phyloP scores from a whole-genome alignment of 371 early-diverging fungal genomes.

The Rhizopus arrhizus region DNA sequence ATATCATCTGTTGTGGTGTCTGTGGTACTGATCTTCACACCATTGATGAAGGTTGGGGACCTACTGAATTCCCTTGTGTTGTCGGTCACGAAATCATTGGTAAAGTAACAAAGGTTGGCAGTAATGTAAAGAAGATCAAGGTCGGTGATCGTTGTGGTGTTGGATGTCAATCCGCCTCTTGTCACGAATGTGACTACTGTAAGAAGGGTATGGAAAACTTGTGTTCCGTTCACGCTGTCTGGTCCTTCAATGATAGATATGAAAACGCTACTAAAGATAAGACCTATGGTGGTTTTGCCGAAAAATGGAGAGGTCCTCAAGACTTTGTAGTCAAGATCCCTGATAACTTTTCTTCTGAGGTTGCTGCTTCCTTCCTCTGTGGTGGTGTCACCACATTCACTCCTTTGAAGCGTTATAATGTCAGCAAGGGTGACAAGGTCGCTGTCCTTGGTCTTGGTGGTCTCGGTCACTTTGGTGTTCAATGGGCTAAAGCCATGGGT shows the following conservation, averaged over 20 bases:
- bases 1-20: conserved; percentile 61
- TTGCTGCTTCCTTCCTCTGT: conserved; percentile 56
- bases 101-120: conserved; percentile 56
- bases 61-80: conserved; percentile 60
- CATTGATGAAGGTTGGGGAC: conserved; percentile 69
- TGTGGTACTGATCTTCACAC: conserved; percentile 67
- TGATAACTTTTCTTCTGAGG: conserved; percentile 43
- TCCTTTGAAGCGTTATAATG: conserved; percentile 52
- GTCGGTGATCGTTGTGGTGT: conserved; percentile 75
- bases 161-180: conserved; percentile 61
- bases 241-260: conserved; percentile 65
- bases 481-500: conserved; percentile 62
- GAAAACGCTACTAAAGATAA: conserved; percentile 57
- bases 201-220: conserved; percentile 39
- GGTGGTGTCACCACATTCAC: conserved; percentile 52
- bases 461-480: conserved; percentile 69
- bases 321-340: conserved; percentile 63
- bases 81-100: conserved; percentile 72
- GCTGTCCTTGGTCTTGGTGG: conserved; percentile 78
- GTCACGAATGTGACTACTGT: conserved; percentile 39
- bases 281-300: conserved; percentile 68
- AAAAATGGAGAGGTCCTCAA: conserved; percentile 58
- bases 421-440: conserved; percentile 56
- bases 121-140: conserved; percentile 43
- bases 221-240: conserved; percentile 46